Base-by-base conservation (phyloP, 495 filamentous ascomycete species). In the Bathelium albidoporum region DNA sequence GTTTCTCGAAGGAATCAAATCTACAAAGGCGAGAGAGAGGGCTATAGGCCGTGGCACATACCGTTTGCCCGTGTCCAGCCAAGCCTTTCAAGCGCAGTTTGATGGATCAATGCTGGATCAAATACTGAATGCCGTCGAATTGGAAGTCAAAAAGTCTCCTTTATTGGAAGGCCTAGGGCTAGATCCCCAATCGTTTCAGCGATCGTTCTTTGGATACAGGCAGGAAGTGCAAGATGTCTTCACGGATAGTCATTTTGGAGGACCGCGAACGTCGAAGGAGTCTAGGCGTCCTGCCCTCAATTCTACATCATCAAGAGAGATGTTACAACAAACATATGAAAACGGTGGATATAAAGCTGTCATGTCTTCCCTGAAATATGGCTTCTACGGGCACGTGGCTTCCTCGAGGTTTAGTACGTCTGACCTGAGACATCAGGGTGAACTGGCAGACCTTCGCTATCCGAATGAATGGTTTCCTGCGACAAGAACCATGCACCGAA, bases 381-480 rank as follows among this genome's bases (percentile, higher is more conserved):
- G 76, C 22, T 75, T 83, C 65, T 83, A 87, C 65, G 81, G 81
- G 22, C 81, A 83, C 44, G 69, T 79, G 2, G 62, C 77, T 18
- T 68, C 61, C 55, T 76, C 76, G 65, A 66, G 71, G 28, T 83
- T 81, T 64, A 82, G 82, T 0, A 64, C 68, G 1, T 73, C 76
- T 12, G 78, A 83, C 55, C 58, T 84, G 29, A 64, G 78, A 59
- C 76, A 85, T 60, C 89, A 94, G 74, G 74, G 77, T 66, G 79
- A 79, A 18, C 73, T 93, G 41, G 84, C 89, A 20, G 90, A 97
- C 75, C 73, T 96, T 53, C 83, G 90, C 34, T 90, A 84, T 72
- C 95, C 95, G 0, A 80, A 83, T 59, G 94, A 97, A 70, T 97
- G 91, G 94, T 99, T 87, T 72, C 91, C 91, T 1, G 81, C 78